Percentiles rank a stretch among this genome's conserved stretches.
Conservation (phyloP, 257 asterid genomes). For the Apocynum venetum region DNA sequence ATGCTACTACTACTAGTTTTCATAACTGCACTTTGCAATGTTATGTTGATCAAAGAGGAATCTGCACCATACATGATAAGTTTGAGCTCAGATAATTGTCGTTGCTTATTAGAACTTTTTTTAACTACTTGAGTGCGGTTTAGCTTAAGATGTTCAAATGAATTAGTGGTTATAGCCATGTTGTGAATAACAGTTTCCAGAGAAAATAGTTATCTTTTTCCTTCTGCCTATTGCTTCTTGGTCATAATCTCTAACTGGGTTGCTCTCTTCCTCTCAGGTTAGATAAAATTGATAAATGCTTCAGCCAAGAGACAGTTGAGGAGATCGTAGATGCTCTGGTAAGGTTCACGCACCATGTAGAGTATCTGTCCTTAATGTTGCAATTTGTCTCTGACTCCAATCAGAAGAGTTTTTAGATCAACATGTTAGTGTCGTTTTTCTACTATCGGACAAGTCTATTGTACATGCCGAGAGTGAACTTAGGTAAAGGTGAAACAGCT, state of each 20-base stretch:
- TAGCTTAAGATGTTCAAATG: neutral
- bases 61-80: neutral
- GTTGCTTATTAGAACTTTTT: neutral
- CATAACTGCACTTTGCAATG: neutral
- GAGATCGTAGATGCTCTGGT: slow-evolving; percentile 89
- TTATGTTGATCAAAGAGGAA: neutral
- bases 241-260: slow-evolving; percentile 6
- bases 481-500: neutral
- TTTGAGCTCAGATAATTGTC: neutral
- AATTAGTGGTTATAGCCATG: too few relatives aligned
- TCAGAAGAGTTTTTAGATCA: neutral
- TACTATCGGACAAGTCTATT: neutral
- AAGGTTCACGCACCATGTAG: slow-evolving; percentile 23
- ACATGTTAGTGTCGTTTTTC: neutral
- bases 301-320: slow-evolving; percentile 76
- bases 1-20: slow-evolving; percentile 14
- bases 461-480: neutral
- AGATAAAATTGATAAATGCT: slow-evolving; percentile 64
- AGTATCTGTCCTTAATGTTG: neutral
- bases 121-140: neutral
- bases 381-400: neutral
- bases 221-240: neutral
- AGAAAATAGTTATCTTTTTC: neutral
- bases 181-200: neutral
- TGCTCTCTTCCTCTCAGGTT: slow-evolving; percentile 44